Evolutionary conservation across 768 basidiomycete species (phyloP), one percentile per base, ranked within the genome.

Genomic region (Tylopilus intermedius): DNA sequence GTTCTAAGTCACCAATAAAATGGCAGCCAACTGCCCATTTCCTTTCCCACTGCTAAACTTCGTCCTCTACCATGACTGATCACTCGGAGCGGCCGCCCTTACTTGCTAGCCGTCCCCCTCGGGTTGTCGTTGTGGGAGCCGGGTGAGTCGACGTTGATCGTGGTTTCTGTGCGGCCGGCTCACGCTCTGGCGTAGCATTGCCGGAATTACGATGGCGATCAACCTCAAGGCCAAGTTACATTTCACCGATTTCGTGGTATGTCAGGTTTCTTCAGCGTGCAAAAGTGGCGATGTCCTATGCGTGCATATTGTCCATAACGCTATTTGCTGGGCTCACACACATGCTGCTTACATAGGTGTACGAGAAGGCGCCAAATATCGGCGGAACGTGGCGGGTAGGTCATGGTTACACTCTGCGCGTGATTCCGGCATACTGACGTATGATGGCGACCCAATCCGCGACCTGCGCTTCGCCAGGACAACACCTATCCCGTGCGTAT

Each of bases 171-270:
- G 38, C 5, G 38, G 38, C 10, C 2, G n/a, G 38, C 8, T 38
- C 38, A 38, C 15, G 7, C 6, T 38, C 38, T 38, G 11, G 13
- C 13, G 33, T 14, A 33, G 33, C 13, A 33, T 33, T 33, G 33
- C 15, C 48, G 24, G 45, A 38, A 51, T 51, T 37, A 32, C 48
- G 37, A 45, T 33, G 24, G 37, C 55, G 41, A 46, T 47, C 35
- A 37, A 46, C 35, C 53, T 55, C 47, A 35, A 45, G 38, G 38
- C 33, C 15, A 39, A 50, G 8, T 13, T 46, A 22, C 24, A 39
- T 44, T 79, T 73, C 57, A 66, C 75, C 27, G 74, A 79, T 59
- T 81, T 81, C 53, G 75, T 72, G 47, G 79, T 79, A 57, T 46
- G 39, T 39, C 39, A 39, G 21, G n/a, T 33, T 7, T 10, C 39